Base-by-base conservation (phyloP, 73 alveolate species). In the Symbiodinium pilosum region DNA sequence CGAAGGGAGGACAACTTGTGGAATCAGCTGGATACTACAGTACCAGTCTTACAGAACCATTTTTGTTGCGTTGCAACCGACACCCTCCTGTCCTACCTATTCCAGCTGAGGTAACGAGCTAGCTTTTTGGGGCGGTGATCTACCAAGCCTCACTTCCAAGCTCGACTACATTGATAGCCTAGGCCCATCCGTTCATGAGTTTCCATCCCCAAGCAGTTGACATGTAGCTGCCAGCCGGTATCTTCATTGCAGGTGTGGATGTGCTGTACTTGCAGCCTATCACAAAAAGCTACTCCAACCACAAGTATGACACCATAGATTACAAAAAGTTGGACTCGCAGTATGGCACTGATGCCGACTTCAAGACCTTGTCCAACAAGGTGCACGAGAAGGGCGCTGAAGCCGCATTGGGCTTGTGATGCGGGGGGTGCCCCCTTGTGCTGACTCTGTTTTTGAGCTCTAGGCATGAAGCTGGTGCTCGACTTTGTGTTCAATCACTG, bases 401-500 rank as follows among this genome's bases (percentile, higher is more conserved):
- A n/a, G 39, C 30, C 30, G 39, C 39, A 30, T 64, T 2, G 81
- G 39, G 39, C 81, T 38, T 64, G 81, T 64, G 81, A 38, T 28
- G 30, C 39, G 81, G 36, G 36, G 32, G 12, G 86, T 26, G 86
- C 51, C 3, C 44, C 32, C 36, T 75, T 68, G 24, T 71, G 2
- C 28, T 34, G n/a, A n/a, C n/a, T n/a, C n/a, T n/a, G n/a, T n/a
- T n/a, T n/a, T n/a, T n/a, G n/a, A n/a, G n/a, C 84, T n/a, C 39
- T 26, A 91, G 97, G 97, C 32, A n/a, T 91, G 77, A 91, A 91
- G 89, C 88, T 91, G 77, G 97, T 91, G 56, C 84, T 91, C 52
- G 97, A 91, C 43, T 91, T 91, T 43, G 97, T 91, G 77, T 91
- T 91, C 88, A 91, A 91, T 59, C 97, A 91, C 81, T 91, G 97